phyloP scores from a whole-genome alignment of 441 rosid species.

The Gossypium davidsonii region DNA sequence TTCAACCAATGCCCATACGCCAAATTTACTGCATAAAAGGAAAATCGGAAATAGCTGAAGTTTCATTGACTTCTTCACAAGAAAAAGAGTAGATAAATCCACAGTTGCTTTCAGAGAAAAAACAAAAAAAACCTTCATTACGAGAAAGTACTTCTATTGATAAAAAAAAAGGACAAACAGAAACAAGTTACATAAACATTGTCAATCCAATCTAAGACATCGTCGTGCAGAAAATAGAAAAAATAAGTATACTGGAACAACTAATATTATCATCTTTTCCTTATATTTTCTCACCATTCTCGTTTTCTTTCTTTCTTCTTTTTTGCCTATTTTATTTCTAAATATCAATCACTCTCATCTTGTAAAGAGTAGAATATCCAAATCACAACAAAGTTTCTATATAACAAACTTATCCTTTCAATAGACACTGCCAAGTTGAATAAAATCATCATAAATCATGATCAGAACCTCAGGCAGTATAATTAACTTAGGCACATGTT shows the following conservation, averaged over 20 bases:
- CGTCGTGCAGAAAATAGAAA: neutral
- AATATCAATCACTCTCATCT: neutral
- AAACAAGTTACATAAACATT: neutral
- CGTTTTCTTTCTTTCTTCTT: neutral
- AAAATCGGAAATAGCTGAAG: neutral
- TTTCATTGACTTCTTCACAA: slow-evolving; percentile 1
- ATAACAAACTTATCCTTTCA: neutral
- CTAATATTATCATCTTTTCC: neutral
- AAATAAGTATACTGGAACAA: neutral
- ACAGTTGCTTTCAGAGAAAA: neutral
- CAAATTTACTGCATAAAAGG: slow-evolving; percentile 63
- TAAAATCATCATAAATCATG: neutral
- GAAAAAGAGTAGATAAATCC: neutral
- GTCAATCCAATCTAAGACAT: neutral
- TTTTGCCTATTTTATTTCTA: neutral
- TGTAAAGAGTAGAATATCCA: neutral
- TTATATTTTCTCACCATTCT: neutral
- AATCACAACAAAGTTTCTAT: neutral
- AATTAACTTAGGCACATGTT: neutral
- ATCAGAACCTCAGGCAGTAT: neutral
- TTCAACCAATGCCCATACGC: slow-evolving; percentile 76
- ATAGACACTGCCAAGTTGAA: neutral
- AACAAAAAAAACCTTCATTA: neutral
- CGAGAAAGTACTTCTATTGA: neutral
- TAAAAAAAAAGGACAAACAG: neutral